Evolutionary conservation across 129 eudicot genomes (phyloP).

Genomic region (Tagetes erecta): DNA sequence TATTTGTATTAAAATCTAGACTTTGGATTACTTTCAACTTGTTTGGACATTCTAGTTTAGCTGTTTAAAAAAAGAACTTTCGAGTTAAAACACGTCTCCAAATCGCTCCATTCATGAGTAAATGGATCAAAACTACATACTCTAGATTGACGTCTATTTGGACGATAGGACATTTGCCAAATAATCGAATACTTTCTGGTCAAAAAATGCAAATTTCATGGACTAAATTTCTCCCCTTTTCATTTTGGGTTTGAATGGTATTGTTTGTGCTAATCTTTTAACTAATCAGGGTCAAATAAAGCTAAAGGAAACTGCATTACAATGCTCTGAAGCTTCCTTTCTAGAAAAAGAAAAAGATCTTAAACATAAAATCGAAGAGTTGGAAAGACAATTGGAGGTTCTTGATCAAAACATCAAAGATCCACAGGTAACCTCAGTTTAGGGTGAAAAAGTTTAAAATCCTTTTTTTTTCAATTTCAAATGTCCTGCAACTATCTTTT

Average conservation of each 20-base stretch:
- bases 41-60: neutral
- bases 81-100: neutral
- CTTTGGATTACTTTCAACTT: neutral
- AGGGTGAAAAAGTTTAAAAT: neutral
- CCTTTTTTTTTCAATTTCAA: conserved; percentile 8
- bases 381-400: conserved; percentile 49
- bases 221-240: neutral
- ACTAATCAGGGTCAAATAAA: conserved; percentile 56
- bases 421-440: conserved; percentile 29
- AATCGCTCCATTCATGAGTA: neutral
- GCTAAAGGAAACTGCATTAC: conserved; percentile 65
- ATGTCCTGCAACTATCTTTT: conserved; percentile 19
- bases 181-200: neutral
- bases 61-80: neutral
- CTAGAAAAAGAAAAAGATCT: conserved; percentile 75
- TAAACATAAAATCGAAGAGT: conserved; percentile 56
- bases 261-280: conserved; percentile 25
- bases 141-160: neutral
- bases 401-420: conserved; percentile 43
- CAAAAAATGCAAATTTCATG: conserved; percentile 10
- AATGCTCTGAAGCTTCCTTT: conserved; percentile 54
- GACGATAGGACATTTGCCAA: neutral
- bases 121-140: neutral
- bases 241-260: conserved; percentile 8
- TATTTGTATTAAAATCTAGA: neutral